Conservation (phyloP, 2,329 filamentous ascomycete genomes). For the Truncatella angustata region DNA sequence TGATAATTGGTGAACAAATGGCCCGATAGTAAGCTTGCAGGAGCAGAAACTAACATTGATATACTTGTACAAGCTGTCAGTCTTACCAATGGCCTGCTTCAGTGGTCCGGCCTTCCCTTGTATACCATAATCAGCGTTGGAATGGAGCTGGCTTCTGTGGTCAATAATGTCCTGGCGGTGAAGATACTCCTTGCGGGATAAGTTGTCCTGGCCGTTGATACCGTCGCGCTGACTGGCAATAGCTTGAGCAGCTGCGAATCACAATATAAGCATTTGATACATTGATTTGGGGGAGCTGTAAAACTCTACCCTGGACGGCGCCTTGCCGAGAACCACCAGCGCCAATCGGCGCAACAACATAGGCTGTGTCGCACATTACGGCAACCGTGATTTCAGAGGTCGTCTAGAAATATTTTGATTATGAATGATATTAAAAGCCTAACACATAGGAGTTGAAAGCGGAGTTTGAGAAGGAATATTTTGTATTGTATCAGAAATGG, state of each 20-base stretch:
- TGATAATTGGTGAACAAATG: not conserved
- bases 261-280: too few relatives aligned
- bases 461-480: too few relatives aligned
- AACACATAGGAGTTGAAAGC: too few relatives aligned
- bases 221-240: too few relatives aligned
- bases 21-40: not conserved
- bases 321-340: not conserved
- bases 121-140: too few relatives aligned
- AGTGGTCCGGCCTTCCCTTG: not conserved
- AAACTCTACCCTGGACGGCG: too few relatives aligned
- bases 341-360: not conserved
- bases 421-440: too few relatives aligned
- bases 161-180: not conserved
- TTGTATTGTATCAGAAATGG: too few relatives aligned
- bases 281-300: too few relatives aligned
- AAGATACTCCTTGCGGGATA: not conserved
- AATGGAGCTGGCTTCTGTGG: not conserved
- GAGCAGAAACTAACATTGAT: not conserved
- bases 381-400: not conserved
- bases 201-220: too few relatives aligned
- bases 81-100: constrained; percentile 1
- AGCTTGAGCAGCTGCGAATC: too few relatives aligned
- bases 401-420: too few relatives aligned
- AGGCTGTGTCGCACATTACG: not conserved
- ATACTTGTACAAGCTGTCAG: constrained; percentile 6